Evolutionary conservation across 2,329 filamentous ascomycete species (phyloP).

Genomic region (Macrophomina pseudophaseolina): DNA sequence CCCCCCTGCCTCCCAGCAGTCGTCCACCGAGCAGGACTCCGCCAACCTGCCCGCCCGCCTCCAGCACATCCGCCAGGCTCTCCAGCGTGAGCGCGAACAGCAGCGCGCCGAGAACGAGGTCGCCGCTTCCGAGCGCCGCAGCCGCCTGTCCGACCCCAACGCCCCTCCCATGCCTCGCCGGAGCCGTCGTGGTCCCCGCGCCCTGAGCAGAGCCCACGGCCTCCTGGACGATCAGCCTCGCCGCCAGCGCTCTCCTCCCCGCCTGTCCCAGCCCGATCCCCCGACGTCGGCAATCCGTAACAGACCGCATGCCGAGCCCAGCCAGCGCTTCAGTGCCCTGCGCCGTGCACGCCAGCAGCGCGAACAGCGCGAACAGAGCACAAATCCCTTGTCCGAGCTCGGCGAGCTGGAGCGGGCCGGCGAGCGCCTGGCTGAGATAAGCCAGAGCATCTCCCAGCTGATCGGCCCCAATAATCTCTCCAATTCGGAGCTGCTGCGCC

Average conservation of each 20-base stretch:
- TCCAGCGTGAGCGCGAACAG: conserved; percentile 41
- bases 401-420: conserved; percentile 29
- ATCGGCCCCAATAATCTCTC: conserved; percentile 19
- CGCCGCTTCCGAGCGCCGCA: conserved; percentile 22
- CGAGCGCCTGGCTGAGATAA: conserved; percentile 29
- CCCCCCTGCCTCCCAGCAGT: conserved; percentile 43
- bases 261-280: conserved; percentile 4
- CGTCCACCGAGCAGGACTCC: conserved; percentile 28
- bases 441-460: conserved; percentile 25
- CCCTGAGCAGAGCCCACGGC: not conserved
- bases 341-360: conserved; percentile 39
- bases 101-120: conserved; percentile 32
- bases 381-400: conserved; percentile 22
- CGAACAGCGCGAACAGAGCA: conserved; percentile 35
- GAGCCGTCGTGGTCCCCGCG: conserved; percentile 20
- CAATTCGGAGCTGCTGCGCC: conserved; percentile 15
- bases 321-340: conserved; percentile 40
- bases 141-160: conserved; percentile 6
- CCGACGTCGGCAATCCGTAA: conserved; percentile 24
- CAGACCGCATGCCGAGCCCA: conserved; percentile 40
- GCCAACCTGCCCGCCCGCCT: conserved; percentile 34
- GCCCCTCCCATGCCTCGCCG: conserved; percentile 23
- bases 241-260: conserved; percentile 13
- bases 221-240: conserved; percentile 4
- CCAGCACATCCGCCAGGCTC: conserved; percentile 39